Evolutionary conservation across 179 eudicot species (phyloP).

Genomic region (Heliamphora pulchella): DNA sequence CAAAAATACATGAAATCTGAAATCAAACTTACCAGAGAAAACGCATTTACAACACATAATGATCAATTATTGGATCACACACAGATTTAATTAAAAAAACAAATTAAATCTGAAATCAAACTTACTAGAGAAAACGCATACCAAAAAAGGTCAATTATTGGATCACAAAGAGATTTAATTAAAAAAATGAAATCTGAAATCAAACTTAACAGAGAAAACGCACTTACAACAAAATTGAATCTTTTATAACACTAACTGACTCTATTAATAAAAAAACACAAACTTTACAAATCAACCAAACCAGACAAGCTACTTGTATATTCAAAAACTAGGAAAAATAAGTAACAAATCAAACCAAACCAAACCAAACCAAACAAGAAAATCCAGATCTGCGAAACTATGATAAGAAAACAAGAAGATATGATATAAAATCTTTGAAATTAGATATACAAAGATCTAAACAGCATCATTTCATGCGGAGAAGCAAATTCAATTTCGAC

Average conservation of each 20-base stretch:
- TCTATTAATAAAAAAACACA: not conserved
- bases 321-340: too few species aligned
- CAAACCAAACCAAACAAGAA: conserved; percentile 5
- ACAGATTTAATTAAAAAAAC: not conserved
- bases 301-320: not conserved
- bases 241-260: not conserved
- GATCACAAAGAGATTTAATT: not conserved
- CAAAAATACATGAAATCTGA: not conserved
- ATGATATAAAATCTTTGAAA: not conserved
- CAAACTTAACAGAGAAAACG: not conserved
- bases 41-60: too few species aligned
- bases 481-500: not conserved
- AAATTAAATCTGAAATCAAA: not conserved
- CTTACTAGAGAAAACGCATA: not conserved
- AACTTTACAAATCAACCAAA: not conserved
- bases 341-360: not conserved
- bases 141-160: too few species aligned
- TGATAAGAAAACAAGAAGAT: not conserved
- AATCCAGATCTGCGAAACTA: not conserved
- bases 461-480: not conserved
- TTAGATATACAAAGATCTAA: not conserved
- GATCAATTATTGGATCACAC: too few species aligned
- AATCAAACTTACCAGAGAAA: not conserved
- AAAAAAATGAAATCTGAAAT: not conserved
- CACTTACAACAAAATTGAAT: not conserved